Evolutionary conservation across 768 basidiomycete genomes (phyloP).

Genomic region (Amanita fuliginea): DNA sequence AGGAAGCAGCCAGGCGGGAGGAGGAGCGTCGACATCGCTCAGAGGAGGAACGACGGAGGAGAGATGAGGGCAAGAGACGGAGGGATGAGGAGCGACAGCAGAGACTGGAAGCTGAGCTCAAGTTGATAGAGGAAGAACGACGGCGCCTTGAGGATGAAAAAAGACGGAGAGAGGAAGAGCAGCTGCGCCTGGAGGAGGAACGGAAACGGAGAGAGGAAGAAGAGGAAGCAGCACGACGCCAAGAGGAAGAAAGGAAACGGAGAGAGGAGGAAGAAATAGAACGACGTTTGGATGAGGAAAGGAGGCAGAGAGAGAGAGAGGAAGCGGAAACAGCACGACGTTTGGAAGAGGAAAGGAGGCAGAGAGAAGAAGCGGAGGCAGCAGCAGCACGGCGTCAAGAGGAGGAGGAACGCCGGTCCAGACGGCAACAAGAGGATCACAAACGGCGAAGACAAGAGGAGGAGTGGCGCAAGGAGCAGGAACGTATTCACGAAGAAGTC

Average conservation of each 20-base stretch:
- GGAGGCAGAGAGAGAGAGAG: conserved; percentile 6
- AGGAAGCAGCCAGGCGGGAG: conserved; percentile 9
- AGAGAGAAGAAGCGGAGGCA: conserved; percentile 13
- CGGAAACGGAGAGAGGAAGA: conserved; percentile 7
- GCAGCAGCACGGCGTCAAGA: conserved; percentile 14
- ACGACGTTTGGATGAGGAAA: conserved; percentile 15
- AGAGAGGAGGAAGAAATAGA: conserved; percentile 8
- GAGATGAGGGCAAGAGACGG: conserved; percentile 1
- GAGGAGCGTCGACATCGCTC: conserved; percentile 6
- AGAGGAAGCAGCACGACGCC: conserved; percentile 14
- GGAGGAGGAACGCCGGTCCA: conserved; percentile 10
- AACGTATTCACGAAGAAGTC: conserved; percentile 13
- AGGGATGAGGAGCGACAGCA: conserved; percentile 6
- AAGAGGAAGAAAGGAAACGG: conserved; percentile 7
- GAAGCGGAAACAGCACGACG: conserved; percentile 14
- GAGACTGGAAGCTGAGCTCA: conserved; percentile 10
- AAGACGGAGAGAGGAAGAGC: conserved; percentile 12
- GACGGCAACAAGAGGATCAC: conserved; percentile 17
- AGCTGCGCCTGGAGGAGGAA: conserved; percentile 10
- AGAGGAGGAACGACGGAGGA: conserved; percentile 10
- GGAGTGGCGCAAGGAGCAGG: conserved; percentile 14
- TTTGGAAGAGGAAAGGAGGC: conserved; percentile 14
- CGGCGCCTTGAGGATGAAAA: conserved; percentile 1
- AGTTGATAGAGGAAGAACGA: conserved; percentile 7
- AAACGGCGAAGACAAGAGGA: conserved; percentile 14